Evolutionary conservation across 805 yeast species (phyloP), one percentile per base, ranked within the genome.

Genomic region (Saturnispora besseyi): DNA sequence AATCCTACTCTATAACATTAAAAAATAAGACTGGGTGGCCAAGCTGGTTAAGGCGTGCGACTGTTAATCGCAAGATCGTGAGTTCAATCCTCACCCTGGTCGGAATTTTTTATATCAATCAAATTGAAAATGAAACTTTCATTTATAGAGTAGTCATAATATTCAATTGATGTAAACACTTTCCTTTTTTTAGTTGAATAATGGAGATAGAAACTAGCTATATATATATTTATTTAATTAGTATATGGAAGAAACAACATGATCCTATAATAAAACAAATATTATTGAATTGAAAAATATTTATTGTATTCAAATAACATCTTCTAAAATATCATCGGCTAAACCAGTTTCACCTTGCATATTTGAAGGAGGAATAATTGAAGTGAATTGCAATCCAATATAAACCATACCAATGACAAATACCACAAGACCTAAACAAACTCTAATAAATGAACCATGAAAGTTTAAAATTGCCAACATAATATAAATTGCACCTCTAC

Each of bases 311-410:
- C 32, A 54, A 30, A 66, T 65, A 36, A 66, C 61, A 54, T 67
- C 70, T 32, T 65, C 70, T 13, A 64, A 52, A 15, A 60, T 67
- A 50, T 66, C 68, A 26, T 64, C 55, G 15, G 63, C 53, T 15
- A 65, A 54, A 3, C 69, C 69, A 34, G 72, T 72, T 41, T 72
- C 81, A 36, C 74, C 68, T 59, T 76, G 84, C 86, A 88, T 87
- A 67, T 84, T 87, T 51, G 78, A 84, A 18, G 96, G 96, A 48
- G 85, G 82, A 40, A 87, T 71, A 53, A 84, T 77, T 18, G 90
- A 88, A 28, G 85, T 65, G 46, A 84, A 82, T 65, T 87, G 93
- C 59, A 87, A 73, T 1, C 67, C 77, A 45, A 75, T 62, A 65
- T 73, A 87, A 3, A 66, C 76, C 22, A 78, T 61, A 29, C 96